These are phyloP conservation scores for Penicillium sumatraense DNA, from an alignment of 2,329 filamentous ascomycete species.

Conservation along the genomic window DNA sequence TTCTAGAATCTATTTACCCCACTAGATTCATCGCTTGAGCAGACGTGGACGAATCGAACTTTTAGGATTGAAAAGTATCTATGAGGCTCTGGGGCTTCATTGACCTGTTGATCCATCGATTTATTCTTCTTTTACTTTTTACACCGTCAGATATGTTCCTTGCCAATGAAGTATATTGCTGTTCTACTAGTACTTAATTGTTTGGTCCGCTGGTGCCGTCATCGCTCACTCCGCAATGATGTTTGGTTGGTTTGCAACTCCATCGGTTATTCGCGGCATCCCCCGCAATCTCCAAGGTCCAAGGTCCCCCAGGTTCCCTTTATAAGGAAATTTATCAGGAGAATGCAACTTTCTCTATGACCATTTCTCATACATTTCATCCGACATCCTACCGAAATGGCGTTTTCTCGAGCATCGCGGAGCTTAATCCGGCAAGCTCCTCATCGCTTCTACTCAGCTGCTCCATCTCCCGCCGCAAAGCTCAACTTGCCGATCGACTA, in stretches of 20 bases:
- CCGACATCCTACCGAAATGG: conserved; percentile 12
- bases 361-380: neutral
- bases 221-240: conserved; percentile 12
- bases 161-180: too few relatives aligned
- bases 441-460: conserved; percentile 50
- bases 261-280: conserved; percentile 35
- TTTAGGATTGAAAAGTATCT: neutral
- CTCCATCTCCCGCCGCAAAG: conserved; percentile 55
- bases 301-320: conserved; percentile 11
- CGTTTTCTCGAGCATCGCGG: conserved; percentile 18
- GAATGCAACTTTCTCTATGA: neutral
- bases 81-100: too few relatives aligned
- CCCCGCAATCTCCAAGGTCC: conserved; percentile 28
- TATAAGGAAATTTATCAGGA: conserved; percentile 12
- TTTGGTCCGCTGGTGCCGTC: conserved; percentile 9
- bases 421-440: conserved; percentile 21
- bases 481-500: conserved; percentile 91
- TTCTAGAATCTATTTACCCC: neutral
- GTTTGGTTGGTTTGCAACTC: conserved; percentile 22
- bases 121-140: too few relatives aligned
- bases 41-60: neutral
- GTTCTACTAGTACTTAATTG: too few relatives aligned
- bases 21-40: neutral
- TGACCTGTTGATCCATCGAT: neutral
- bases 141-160: too few relatives aligned